phyloP scores from a whole-genome alignment of 179 eudicot genomes.

The Heliamphora pulchella region DNA sequence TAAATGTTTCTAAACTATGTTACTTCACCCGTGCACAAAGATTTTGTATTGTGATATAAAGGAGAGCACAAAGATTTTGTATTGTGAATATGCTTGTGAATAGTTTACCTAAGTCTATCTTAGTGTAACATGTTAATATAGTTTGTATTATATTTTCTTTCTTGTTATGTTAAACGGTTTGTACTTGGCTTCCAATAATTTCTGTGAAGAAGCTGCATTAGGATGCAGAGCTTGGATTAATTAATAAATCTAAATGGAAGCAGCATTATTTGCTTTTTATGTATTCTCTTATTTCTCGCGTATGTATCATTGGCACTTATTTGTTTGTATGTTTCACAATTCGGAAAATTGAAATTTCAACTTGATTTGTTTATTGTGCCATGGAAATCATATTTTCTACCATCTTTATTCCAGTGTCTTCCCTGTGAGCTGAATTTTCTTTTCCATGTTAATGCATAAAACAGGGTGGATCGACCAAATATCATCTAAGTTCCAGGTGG shows the following conservation, averaged over 20 bases:
- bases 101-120: not conserved
- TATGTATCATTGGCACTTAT: not conserved
- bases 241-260: not conserved
- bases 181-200: not conserved
- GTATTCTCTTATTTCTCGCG: not conserved
- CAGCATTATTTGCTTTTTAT: not conserved
- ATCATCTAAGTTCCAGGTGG: conserved; percentile 91
- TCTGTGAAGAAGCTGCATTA: not conserved
- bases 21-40: not conserved
- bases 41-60: not conserved
- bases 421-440: not conserved
- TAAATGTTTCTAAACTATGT: not conserved
- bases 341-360: not conserved
- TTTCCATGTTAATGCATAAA: conserved; percentile 14
- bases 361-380: not conserved
- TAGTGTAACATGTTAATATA: not conserved
- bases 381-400: not conserved
- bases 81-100: not conserved
- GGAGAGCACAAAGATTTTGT: not conserved
- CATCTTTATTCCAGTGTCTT: not conserved
- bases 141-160: not conserved
- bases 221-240: conserved; percentile 1
- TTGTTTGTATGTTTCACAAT: not conserved
- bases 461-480: conserved; percentile 97
- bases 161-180: not conserved